phyloP scores from a whole-genome alignment of 2,329 filamentous ascomycete genomes.

The Parascedosporium putredinis region DNA sequence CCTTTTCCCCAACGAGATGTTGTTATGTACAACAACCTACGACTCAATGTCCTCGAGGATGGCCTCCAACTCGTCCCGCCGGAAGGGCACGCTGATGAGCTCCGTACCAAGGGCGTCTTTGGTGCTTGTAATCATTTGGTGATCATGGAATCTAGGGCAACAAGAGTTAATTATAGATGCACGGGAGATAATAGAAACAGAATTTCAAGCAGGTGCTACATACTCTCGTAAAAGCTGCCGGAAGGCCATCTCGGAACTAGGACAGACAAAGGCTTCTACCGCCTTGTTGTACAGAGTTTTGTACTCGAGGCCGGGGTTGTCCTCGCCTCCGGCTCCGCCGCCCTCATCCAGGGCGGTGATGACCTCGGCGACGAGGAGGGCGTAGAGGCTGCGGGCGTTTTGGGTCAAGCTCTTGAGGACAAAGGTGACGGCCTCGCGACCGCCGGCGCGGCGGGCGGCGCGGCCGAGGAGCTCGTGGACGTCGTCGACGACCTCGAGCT shows the following conservation, averaged over 20 bases:
- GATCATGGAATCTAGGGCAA: constrained; percentile 70
- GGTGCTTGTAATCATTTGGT: constrained; percentile 88
- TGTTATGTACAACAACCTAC: background rate
- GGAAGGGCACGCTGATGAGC: constrained; percentile 73
- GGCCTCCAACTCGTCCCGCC: constrained; percentile 77
- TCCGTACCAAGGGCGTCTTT: constrained; percentile 82
- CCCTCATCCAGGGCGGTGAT: constrained; percentile 45
- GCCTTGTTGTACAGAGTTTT: constrained; percentile 88
- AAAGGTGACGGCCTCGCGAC: constrained; percentile 83
- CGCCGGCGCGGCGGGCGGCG: constrained; percentile 68
- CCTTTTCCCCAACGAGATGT: too few relatives aligned
- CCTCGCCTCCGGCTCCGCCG: constrained; percentile 29
- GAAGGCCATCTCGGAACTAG: constrained; percentile 87
- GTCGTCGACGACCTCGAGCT: constrained; percentile 79
- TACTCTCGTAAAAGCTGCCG: constrained; percentile 87
- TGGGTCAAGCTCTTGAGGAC: constrained; percentile 84
- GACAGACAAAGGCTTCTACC: constrained; percentile 88
- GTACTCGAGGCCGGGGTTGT: constrained; percentile 73
- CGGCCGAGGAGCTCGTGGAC: constrained; percentile 81
- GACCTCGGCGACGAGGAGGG: constrained; percentile 75
- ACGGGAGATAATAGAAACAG: constrained; percentile 3
- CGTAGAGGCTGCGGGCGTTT: constrained; percentile 81
- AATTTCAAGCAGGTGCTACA: constrained; percentile 20
- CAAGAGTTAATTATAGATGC: too few relatives aligned
- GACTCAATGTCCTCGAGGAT: constrained; percentile 61